These are phyloP conservation scores for Geotrichum cucujoidarum DNA, from an alignment of 1,139 yeast genomes.

Conservation along the genomic window DNA sequence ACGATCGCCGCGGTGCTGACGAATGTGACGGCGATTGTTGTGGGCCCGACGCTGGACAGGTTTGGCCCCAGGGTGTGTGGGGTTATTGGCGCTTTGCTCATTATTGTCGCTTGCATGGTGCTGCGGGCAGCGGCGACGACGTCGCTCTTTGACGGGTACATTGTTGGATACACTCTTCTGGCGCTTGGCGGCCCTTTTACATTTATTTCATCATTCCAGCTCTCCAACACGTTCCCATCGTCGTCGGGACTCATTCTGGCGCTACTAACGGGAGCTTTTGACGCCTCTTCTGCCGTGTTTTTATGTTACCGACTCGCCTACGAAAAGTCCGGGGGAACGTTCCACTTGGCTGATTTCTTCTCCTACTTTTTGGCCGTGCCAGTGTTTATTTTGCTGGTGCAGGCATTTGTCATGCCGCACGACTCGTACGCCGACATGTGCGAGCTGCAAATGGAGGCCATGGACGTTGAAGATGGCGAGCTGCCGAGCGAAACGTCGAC, in stretches of 20 bases:
- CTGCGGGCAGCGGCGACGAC: constrained; percentile 41
- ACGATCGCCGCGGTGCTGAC: constrained; percentile 84
- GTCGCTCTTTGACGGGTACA: constrained; percentile 50
- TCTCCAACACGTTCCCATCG: constrained; percentile 67
- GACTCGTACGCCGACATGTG: constrained; percentile 69
- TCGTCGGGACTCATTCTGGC: constrained; percentile 69
- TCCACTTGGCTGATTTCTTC: constrained; percentile 55
- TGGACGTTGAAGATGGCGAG: constrained; percentile 20
- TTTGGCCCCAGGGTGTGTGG: constrained; percentile 81
- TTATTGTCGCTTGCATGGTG: constrained; percentile 50
- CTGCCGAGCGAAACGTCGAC: constrained; percentile 15
- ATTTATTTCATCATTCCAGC: constrained; percentile 72
- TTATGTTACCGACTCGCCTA: constrained; percentile 60
- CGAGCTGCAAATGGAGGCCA: constrained; percentile 43
- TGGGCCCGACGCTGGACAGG: constrained; percentile 70
- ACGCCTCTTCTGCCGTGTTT: constrained; percentile 70
- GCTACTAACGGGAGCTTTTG: constrained; percentile 69
- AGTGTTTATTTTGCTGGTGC: constrained; percentile 64
- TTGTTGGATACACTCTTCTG: constrained; percentile 56
- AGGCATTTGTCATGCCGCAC: constrained; percentile 70
- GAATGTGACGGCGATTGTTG: constrained; percentile 75
- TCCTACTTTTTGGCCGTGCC: constrained; percentile 66
- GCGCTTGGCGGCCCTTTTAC: constrained; percentile 83
- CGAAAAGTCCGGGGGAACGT: constrained; percentile 38
- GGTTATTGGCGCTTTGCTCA: constrained; percentile 58